Conservation (phyloP, 441 rosid species). For the Pelargonium citronellum region DNA sequence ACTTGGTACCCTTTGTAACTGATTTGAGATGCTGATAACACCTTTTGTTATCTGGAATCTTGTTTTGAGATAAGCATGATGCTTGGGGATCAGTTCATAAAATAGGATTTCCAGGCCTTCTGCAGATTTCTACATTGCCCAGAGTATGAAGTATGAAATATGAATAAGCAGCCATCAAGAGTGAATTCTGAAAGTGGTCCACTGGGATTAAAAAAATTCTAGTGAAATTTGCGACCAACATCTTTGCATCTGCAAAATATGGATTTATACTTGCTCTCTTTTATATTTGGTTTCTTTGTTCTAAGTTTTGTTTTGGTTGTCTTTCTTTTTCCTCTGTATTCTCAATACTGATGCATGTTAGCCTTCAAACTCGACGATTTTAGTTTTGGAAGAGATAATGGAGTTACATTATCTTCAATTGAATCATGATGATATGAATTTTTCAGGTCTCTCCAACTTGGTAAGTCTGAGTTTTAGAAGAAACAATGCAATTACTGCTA, state of each 20-base stretch:
- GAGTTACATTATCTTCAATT: not conserved
- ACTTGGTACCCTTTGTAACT: too few species aligned
- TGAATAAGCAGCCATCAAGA: not conserved
- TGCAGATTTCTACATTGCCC: not conserved
- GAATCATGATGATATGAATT: constrained; percentile 19
- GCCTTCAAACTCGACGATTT: not conserved
- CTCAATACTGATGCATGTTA: not conserved
- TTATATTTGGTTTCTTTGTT: not conserved
- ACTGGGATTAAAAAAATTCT: too few species aligned
- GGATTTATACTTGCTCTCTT: not conserved
- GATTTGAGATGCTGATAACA: too few species aligned
- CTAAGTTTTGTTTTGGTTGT: not conserved
- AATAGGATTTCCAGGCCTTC: not conserved
- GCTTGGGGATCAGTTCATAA: not conserved
- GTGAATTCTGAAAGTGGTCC: not conserved
- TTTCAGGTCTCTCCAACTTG: constrained; percentile 65
- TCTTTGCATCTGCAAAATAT: too few species aligned
- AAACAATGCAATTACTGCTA: constrained; percentile 53
- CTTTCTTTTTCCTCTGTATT: not conserved
- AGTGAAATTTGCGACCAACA: too few species aligned
- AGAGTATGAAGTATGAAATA: not conserved
- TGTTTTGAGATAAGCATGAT: not conserved
- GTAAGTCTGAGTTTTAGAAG: constrained; percentile 66
- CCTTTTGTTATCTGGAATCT: too few species aligned
- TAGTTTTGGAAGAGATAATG: not conserved